Conservation (phyloP, 169 alveolate genomes). For the Neospora caninum region DNA sequence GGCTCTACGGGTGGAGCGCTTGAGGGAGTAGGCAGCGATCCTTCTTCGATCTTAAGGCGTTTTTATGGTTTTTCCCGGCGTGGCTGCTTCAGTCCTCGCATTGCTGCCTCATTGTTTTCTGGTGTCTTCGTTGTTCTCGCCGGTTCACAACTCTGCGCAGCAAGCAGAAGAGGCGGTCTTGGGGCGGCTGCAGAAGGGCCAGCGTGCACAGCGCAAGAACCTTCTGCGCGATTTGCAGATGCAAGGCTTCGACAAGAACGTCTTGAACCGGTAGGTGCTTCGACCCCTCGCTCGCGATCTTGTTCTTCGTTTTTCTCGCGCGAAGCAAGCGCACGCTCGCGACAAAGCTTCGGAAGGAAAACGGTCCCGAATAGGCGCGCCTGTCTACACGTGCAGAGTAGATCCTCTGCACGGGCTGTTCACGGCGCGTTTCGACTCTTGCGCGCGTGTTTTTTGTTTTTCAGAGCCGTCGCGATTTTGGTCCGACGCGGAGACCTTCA, state of each 20-base stretch:
- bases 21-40: too few species aligned
- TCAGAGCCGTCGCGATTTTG: constrained; percentile 83
- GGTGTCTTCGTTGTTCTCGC: neutral
- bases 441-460: neutral
- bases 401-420: too few species aligned
- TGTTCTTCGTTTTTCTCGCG: too few species aligned
- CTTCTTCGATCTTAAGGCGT: too few species aligned
- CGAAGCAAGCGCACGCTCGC: too few species aligned
- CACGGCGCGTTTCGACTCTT: neutral
- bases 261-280: constrained; percentile 77
- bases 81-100: too few species aligned
- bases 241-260: constrained; percentile 79
- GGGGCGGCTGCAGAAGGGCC: constrained; percentile 83
- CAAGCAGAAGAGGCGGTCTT: constrained; percentile 85
- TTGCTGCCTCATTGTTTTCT: neutral
- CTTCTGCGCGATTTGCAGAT: constrained; percentile 80
- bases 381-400: too few species aligned
- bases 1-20: too few species aligned
- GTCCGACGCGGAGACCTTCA: constrained; percentile 83
- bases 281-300: neutral
- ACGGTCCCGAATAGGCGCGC: too few species aligned
- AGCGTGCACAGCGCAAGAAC: constrained; percentile 81
- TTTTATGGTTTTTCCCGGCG: too few species aligned
- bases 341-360: neutral
- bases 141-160: constrained; percentile 61